These are phyloP conservation scores for Aspergillus hortae DNA, from an alignment of 2,329 filamentous ascomycete genomes.

Conservation along the genomic window DNA sequence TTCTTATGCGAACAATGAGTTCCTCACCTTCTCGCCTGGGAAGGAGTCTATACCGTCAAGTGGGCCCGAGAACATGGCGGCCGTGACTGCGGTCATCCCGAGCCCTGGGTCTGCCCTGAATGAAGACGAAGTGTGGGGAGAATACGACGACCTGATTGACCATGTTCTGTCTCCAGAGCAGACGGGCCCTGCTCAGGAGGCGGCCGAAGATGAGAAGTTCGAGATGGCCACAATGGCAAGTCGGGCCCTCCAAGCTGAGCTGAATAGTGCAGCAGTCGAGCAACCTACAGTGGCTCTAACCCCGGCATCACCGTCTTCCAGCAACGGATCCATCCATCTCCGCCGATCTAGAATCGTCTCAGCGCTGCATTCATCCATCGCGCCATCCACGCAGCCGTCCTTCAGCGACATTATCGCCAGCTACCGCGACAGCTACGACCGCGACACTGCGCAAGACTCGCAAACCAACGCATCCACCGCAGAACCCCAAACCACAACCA, in stretches of 20 bases:
- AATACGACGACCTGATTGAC: slow-evolving; percentile 85
- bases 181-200: slow-evolving; percentile 16
- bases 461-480: slow-evolving; percentile 18
- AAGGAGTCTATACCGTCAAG: slow-evolving; percentile 68
- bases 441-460: slow-evolving; percentile 19
- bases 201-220: slow-evolving; percentile 27
- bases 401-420: slow-evolving; percentile 52
- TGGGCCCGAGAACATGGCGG: slow-evolving; percentile 59
- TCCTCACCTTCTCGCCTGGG: slow-evolving; percentile 68
- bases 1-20: slow-evolving; percentile 53
- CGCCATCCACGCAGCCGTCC: slow-evolving; percentile 51
- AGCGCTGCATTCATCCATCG: slow-evolving; percentile 48
- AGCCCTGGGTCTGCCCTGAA: slow-evolving; percentile 58
- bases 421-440: slow-evolving; percentile 39
- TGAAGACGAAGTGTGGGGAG: slow-evolving; percentile 91
- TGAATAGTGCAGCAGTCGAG: slow-evolving; percentile 23
- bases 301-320: slow-evolving; percentile 24
- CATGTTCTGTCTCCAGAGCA: slow-evolving; percentile 55
- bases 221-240: slow-evolving; percentile 37
- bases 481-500: slow-evolving; percentile 7
- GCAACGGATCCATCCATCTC: slow-evolving; percentile 37
- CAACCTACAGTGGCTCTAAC: slow-evolving; percentile 20
- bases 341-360: slow-evolving; percentile 51
- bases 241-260: slow-evolving; percentile 34
- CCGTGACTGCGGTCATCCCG: slow-evolving; percentile 65